These are phyloP conservation scores for Diaporthe nobilis DNA, from an alignment of 2,329 filamentous ascomycete genomes.

Conservation along the genomic window DNA sequence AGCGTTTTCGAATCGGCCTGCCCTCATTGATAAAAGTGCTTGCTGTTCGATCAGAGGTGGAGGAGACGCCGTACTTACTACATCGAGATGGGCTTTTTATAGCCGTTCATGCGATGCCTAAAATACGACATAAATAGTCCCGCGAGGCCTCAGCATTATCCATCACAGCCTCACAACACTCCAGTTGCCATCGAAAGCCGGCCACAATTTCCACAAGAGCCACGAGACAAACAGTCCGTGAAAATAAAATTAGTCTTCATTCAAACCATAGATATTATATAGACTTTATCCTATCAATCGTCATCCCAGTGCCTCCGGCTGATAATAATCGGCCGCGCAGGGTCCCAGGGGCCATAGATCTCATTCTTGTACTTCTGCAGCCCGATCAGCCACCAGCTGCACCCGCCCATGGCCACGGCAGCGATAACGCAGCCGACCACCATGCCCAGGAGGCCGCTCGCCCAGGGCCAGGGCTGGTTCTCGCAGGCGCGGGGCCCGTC, in stretches of 20 bases:
- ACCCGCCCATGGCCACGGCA: constrained; percentile 87
- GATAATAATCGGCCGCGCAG: constrained; percentile 88
- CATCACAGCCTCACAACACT: neutral
- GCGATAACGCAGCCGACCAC: constrained; percentile 82
- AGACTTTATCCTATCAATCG: constrained; percentile 69
- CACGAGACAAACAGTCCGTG: neutral
- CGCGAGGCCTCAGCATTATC: neutral
- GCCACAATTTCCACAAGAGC: neutral
- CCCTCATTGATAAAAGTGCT: neutral
- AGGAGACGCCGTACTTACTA: too few relatives aligned
- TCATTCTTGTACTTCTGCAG: constrained; percentile 99
- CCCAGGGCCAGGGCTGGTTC: constrained; percentile 63
- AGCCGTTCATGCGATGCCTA: neutral
- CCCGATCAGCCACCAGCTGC: constrained; percentile 98
- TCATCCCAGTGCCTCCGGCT: constrained; percentile 72
- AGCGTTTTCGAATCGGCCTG: neutral
- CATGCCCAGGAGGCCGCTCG: constrained; percentile 76
- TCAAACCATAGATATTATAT: constrained; percentile 18
- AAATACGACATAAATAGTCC: neutral
- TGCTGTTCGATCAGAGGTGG: neutral
- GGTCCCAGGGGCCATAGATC: constrained; percentile 98
- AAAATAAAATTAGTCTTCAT: neutral
- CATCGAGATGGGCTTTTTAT: too few relatives aligned
- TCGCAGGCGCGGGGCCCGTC: constrained; percentile 47
- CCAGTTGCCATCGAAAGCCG: neutral